Evolutionary conservation across 495 filamentous ascomycete genomes (phyloP).

Genomic region (Penicillium maclennaniae): DNA sequence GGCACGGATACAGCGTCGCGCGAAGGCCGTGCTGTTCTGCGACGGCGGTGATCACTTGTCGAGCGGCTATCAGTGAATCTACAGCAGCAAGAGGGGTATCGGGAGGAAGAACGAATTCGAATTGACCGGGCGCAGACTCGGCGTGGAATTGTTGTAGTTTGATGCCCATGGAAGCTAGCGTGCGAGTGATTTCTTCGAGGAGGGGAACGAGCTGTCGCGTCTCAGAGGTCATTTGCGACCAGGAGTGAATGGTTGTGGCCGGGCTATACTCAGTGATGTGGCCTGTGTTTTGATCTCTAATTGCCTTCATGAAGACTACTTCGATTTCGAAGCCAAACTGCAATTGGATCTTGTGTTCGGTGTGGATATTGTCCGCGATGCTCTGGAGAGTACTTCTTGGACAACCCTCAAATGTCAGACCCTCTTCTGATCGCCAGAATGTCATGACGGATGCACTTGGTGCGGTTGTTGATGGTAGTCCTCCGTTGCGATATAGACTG

Average conservation of each 20-base stretch:
- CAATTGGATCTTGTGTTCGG: constrained; percentile 46
- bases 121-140: constrained; percentile 72
- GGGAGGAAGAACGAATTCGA: constrained; percentile 72
- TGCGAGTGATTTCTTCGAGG: constrained; percentile 58
- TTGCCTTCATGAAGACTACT: constrained; percentile 60
- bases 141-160: constrained; percentile 72
- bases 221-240: constrained; percentile 42
- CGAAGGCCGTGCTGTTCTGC: constrained; percentile 47
- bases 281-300: constrained; percentile 11
- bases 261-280: constrained; percentile 16
- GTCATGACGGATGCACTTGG: constrained; percentile 55
- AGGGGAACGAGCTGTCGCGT: constrained; percentile 46
- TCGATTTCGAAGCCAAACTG: constrained; percentile 81
- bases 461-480: constrained; percentile 23
- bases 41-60: constrained; percentile 58
- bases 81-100: constrained; percentile 62
- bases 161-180: constrained; percentile 59
- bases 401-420: constrained; percentile 40
- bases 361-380: constrained; percentile 43
- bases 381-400: constrained; percentile 54
- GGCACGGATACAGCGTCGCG: constrained; percentile 76
- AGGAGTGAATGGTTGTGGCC: constrained; percentile 46
- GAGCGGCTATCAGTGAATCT: constrained; percentile 68
- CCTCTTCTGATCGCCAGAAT: constrained; percentile 49
- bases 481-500: constrained; percentile 51